These are phyloP conservation scores for Biscutella laevigata DNA, from an alignment of 441 rosid genomes.

Conservation along the genomic window DNA sequence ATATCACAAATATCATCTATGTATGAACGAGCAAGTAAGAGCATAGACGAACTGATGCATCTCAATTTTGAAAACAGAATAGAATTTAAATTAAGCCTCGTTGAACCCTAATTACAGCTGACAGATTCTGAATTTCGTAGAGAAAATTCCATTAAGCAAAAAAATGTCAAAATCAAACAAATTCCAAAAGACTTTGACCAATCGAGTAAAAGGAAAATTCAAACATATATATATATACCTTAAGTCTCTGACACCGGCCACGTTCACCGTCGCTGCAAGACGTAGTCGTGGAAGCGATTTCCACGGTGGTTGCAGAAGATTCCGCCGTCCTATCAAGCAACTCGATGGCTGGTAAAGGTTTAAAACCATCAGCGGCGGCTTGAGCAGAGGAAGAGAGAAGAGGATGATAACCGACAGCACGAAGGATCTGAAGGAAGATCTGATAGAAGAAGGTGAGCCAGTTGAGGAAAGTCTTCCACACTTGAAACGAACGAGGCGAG, in stretches of 20 bases:
- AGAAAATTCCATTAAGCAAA: not conserved
- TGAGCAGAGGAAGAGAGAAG: conserved; percentile 49
- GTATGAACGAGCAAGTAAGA: not conserved
- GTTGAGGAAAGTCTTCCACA: conserved; percentile 58
- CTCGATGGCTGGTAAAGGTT: conserved; percentile 65
- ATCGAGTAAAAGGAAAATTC: not conserved
- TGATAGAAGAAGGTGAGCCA: conserved; percentile 76
- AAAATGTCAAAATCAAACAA: conserved; percentile 1
- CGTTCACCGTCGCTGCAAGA: conserved; percentile 8
- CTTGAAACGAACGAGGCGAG: conserved; percentile 48
- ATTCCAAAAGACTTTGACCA: conserved; percentile 5
- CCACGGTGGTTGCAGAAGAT: conserved; percentile 36
- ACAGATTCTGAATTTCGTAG: not conserved
- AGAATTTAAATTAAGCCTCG: no score
- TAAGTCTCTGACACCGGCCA: conserved; percentile 38
- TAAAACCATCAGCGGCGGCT: conserved; percentile 43
- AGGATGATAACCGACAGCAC: conserved; percentile 56
- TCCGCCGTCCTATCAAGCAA: conserved; percentile 36
- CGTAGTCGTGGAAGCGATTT: conserved; percentile 29
- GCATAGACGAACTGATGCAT: not conserved
- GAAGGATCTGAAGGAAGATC: conserved; percentile 65
- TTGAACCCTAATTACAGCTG: not conserved
- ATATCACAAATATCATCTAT: not conserved
- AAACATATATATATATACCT: conserved; percentile 47
- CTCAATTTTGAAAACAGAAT: not conserved